Evolutionary conservation across 768 basidiomycete genomes (phyloP).

Genomic region (Galerina marginata): DNA sequence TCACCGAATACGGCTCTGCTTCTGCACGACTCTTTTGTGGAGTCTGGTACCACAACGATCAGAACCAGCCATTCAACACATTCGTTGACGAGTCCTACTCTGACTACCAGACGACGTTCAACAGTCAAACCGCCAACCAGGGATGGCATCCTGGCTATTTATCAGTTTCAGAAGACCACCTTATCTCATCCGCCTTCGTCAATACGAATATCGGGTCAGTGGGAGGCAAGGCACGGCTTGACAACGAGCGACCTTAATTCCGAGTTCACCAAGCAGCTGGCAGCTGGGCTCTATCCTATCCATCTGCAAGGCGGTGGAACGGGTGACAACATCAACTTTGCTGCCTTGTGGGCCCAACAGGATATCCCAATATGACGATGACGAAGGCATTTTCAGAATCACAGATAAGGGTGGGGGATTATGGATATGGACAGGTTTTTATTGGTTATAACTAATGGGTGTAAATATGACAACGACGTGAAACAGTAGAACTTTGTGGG

Average conservation of each 20-base stretch:
- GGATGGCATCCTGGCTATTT: slow-evolving; percentile 1
- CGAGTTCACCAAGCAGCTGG: not conserved
- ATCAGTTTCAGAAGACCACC: slow-evolving; percentile 4
- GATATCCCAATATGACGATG: not conserved
- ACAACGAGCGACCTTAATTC: not conserved
- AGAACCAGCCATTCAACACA: not conserved
- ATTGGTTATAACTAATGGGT: too few species aligned
- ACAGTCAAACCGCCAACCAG: not conserved
- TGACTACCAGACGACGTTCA: slow-evolving; percentile 4
- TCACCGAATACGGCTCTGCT: slow-evolving; percentile 8
- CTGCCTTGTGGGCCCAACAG: slow-evolving; percentile 3
- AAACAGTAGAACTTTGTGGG: too few species aligned
- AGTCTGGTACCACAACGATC: slow-evolving; percentile 3
- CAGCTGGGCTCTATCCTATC: slow-evolving; percentile 1
- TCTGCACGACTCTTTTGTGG: slow-evolving; percentile 3
- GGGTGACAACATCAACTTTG: slow-evolving; percentile 2
- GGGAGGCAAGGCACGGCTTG: slow-evolving; percentile 7
- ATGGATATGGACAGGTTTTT: too few species aligned
- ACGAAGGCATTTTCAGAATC: too few species aligned
- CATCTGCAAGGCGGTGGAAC: slow-evolving; percentile 10
- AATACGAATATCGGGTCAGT: slow-evolving; percentile 6
- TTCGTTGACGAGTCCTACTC: slow-evolving; percentile 3
- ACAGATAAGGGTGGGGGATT: too few species aligned
- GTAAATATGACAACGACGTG: too few species aligned
- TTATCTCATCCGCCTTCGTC: slow-evolving; percentile 1